These are phyloP conservation scores for Hypomontagnella submonticulosa DNA, from an alignment of 495 filamentous ascomycete genomes.

Conservation along the genomic window DNA sequence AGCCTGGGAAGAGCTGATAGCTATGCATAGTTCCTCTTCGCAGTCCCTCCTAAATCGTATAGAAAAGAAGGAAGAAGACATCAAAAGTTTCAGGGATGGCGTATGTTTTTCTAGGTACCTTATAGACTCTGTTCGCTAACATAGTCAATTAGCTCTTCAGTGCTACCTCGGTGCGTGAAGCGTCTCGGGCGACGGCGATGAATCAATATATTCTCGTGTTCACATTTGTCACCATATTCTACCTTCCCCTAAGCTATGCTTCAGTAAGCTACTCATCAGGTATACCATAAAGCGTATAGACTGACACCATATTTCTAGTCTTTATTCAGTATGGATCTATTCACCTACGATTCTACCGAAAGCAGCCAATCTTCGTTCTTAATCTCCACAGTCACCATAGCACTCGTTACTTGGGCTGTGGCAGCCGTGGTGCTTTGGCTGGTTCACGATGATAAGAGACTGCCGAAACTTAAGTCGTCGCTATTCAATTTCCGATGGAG, in stretches of 20 bases:
- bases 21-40: constrained; percentile 9
- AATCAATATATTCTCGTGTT: constrained; percentile 73
- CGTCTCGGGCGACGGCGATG: constrained; percentile 64
- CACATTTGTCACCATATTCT: constrained; percentile 59
- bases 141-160: constrained; percentile 36
- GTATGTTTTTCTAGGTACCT: constrained; percentile 16
- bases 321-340: constrained; percentile 37
- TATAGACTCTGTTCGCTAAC: constrained; percentile 6
- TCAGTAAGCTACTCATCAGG: constrained; percentile 1
- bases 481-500: constrained; percentile 6
- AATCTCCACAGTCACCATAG: constrained; percentile 27
- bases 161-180: constrained; percentile 68
- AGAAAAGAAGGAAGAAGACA: constrained; percentile 40
- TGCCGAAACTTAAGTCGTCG: constrained; percentile 9
- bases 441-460: constrained; percentile 26
- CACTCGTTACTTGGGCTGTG: constrained; percentile 32
- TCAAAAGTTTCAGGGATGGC: constrained; percentile 40
- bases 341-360: constrained; percentile 24
- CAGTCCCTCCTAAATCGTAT: constrained; percentile 32
- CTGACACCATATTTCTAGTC: constrained; percentile 19
- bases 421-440: constrained; percentile 35
- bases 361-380: constrained; percentile 30
- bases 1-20: constrained; percentile 50
- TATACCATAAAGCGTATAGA: neutral
- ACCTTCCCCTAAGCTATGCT: constrained; percentile 32